Conservation (phyloP, 2,329 filamentous ascomycete species). For the Cytospora mali region DNA sequence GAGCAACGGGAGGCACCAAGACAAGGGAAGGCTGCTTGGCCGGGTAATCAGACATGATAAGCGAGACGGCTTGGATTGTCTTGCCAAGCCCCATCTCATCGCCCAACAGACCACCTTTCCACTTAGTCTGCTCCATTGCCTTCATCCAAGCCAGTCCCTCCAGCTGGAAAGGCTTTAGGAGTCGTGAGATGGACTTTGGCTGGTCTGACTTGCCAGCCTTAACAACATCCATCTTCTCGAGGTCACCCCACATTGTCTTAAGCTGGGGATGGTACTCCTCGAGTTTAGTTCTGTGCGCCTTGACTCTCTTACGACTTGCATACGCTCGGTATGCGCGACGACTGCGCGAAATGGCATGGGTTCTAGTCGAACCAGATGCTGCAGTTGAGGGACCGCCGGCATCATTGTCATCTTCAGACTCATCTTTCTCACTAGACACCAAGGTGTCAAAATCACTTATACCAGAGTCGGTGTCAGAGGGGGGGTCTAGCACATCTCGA, state of each 20-base stretch:
- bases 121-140: conserved; percentile 81
- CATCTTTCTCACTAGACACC: conserved; percentile 13
- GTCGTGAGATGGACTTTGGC: conserved; percentile 76
- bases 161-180: conserved; percentile 89
- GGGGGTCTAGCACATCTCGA: too few relatives aligned
- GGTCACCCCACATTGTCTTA: conserved; percentile 79
- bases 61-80: conserved; percentile 95
- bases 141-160: conserved; percentile 95
- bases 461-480: conserved; percentile 14
- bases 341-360: conserved; percentile 22
- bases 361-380: conserved; percentile 12
- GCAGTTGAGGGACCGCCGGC: conserved; percentile 35
- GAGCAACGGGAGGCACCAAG: conserved; percentile 85
- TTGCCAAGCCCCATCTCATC: conserved; percentile 99
- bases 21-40: conserved; percentile 82
- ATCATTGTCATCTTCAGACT: conserved; percentile 37
- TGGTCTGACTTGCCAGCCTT: conserved; percentile 65
- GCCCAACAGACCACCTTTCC: conserved; percentile 87
- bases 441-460: conserved; percentile 6
- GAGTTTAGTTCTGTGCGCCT: conserved; percentile 65
- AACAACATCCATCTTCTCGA: conserved; percentile 70
- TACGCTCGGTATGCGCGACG: conserved; percentile 41
- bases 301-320: conserved; percentile 34
- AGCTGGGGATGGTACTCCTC: conserved; percentile 78
- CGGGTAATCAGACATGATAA: conserved; percentile 97